phyloP scores from a whole-genome alignment of 1,284 basidiomycete genomes.

The Tremellales sp. region DNA sequence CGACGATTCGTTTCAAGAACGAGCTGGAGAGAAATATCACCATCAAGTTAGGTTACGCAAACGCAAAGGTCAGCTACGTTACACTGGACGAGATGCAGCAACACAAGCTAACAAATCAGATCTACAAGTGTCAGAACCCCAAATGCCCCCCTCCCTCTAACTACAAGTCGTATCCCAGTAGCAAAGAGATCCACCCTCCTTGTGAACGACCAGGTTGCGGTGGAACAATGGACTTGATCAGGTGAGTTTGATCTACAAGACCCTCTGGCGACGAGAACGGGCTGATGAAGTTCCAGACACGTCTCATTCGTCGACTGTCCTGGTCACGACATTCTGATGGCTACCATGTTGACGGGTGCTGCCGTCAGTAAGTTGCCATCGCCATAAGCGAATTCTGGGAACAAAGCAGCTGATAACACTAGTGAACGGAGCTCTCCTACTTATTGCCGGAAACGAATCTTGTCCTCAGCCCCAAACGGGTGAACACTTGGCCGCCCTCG shows the following conservation, averaged over 20 bases:
- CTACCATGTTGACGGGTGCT: conserved; percentile 99
- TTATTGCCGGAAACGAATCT: conserved; percentile 95
- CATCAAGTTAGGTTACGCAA: conserved; percentile 97
- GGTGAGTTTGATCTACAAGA: conserved; percentile 32
- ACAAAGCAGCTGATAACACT: neutral
- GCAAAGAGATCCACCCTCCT: conserved; percentile 88
- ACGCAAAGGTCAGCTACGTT: conserved; percentile 72
- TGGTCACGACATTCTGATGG: conserved; percentile 92
- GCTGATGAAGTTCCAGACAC: conserved; percentile 57
- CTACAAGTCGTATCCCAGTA: conserved; percentile 87
- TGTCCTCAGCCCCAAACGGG: conserved; percentile 99
- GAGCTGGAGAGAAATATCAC: conserved; percentile 98
- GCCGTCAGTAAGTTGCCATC: conserved; percentile 63
- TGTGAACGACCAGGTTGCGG: conserved; percentile 93
- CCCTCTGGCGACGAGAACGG: neutral
- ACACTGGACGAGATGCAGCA: neutral
- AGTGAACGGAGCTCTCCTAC: conserved; percentile 92
- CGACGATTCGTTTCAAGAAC: conserved; percentile 98
- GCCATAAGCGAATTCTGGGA: neutral
- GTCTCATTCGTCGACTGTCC: conserved; percentile 92
- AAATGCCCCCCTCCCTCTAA: conserved; percentile 89
- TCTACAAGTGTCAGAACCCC: conserved; percentile 95
- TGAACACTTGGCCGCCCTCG: conserved; percentile 96
- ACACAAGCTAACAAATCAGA: conserved; percentile 53
- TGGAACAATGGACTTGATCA: conserved; percentile 81